Percentiles rank a stretch among this genome's conserved stretches.
These are phyloP conservation scores for Ceratobasidium sp. DNA, from an alignment of 1,284 basidiomycete species.

Conservation along the genomic window DNA sequence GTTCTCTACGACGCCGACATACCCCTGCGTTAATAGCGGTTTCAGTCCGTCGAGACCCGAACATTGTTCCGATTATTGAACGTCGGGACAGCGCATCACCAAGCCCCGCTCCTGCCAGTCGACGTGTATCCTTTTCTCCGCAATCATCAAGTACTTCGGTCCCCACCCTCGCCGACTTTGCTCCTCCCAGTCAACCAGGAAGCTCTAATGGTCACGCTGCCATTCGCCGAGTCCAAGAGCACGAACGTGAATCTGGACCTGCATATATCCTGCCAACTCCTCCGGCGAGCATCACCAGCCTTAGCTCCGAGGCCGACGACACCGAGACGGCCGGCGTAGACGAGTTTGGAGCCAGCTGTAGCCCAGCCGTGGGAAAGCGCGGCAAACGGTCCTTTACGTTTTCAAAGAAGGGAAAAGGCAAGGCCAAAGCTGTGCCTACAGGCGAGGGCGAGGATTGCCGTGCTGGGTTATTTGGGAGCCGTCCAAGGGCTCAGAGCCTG, in stretches of 20 bases:
- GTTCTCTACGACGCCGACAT: neutral
- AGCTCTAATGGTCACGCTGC: constrained; percentile 20
- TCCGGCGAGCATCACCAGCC: constrained; percentile 27
- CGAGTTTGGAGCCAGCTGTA: constrained; percentile 7
- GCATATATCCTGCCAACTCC: constrained; percentile 30
- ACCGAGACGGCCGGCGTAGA: constrained; percentile 20
- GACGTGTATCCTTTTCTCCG: constrained; percentile 31
- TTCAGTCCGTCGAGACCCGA: constrained; percentile 33
- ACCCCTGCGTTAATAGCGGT: constrained; percentile 7
- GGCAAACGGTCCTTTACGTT: constrained; percentile 8
- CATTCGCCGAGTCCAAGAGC: neutral
- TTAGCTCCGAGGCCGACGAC: constrained; percentile 33
- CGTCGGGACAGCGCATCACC: constrained; percentile 7
- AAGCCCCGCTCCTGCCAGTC: neutral
- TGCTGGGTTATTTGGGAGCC: constrained; percentile 1
- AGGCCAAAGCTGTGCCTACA: neutral
- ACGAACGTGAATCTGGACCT: neutral
- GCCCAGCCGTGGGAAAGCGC: constrained; percentile 30
- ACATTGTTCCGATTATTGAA: constrained; percentile 19
- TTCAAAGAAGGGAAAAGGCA: constrained; percentile 18
- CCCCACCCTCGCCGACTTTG: constrained; percentile 6
- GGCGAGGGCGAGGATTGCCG: neutral
- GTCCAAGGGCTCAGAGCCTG: constrained; percentile 24
- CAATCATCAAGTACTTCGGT: constrained; percentile 30
- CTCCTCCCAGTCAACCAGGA: constrained; percentile 4